phyloP scores from a whole-genome alignment of 345 rosid species.

The Hibiscus syriacus region DNA sequence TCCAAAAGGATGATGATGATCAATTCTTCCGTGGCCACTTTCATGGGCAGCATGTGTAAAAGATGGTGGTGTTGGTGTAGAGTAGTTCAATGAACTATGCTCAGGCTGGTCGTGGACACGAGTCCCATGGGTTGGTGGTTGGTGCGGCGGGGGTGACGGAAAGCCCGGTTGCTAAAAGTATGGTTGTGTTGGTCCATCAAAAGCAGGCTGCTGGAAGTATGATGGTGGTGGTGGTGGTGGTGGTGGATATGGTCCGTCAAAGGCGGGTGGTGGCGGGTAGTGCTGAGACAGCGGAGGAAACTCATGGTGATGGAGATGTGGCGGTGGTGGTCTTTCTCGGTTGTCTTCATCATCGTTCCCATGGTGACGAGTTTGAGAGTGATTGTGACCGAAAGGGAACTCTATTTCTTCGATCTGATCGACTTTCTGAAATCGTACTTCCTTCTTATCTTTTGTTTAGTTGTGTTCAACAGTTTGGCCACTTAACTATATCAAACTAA shows the following conservation, averaged over 20 bases:
- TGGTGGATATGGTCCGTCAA: slow-evolving; percentile 19
- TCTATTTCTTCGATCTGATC: too few relatives aligned
- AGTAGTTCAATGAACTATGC: too few relatives aligned
- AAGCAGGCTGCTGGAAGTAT: slow-evolving; percentile 12
- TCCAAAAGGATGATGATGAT: slow-evolving; percentile 21
- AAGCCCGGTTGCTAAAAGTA: too few relatives aligned
- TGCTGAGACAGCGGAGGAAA: neutral
- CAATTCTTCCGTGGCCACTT: slow-evolving; percentile 8
- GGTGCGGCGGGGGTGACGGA: slow-evolving; percentile 5
- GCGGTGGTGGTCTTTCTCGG: slow-evolving; percentile 26
- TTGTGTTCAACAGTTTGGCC: too few relatives aligned
- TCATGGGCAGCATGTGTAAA: slow-evolving; percentile 34
- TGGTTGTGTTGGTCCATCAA: slow-evolving; percentile 21
- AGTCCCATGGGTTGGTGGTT: slow-evolving; percentile 28
- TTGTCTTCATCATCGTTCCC: slow-evolving; percentile 12
- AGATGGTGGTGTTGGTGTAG: too few relatives aligned
- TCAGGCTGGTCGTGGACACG: slow-evolving; percentile 24
- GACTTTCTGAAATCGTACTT: neutral
- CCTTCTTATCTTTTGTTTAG: too few relatives aligned
- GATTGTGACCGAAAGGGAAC: slow-evolving; percentile 20
- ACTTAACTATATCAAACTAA: too few relatives aligned
- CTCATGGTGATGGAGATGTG: too few relatives aligned
- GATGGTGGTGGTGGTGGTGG: slow-evolving; percentile 4
- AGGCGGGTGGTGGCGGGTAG: slow-evolving; percentile 16
- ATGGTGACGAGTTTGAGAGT: slow-evolving; percentile 26